Percentiles rank a stretch among this genome's conserved stretches.
Evolutionary conservation across 1,284 basidiomycete genomes (phyloP).

Genomic region (Leccinum solheimii): DNA sequence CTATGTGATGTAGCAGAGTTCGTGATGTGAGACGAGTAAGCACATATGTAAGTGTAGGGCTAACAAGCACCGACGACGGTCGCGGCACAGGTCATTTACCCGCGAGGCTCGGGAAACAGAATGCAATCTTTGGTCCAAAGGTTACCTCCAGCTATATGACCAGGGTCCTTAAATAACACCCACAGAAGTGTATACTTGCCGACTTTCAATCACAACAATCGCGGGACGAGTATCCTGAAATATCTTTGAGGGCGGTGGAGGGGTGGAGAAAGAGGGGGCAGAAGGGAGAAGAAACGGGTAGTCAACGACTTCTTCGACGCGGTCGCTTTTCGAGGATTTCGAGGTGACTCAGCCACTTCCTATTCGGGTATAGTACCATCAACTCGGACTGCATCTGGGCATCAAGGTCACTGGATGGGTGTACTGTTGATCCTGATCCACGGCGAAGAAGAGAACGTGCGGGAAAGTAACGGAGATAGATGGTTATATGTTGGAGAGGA

Average conservation of each 20-base stretch:
- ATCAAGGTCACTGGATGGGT: constrained; percentile 8
- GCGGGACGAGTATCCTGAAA: neutral
- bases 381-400: constrained; percentile 5
- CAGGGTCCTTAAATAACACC: neutral
- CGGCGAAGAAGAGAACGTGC: constrained; percentile 26
- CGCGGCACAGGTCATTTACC: neutral
- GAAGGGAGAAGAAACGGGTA: neutral
- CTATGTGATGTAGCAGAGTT: neutral
- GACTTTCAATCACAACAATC: neutral
- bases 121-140: neutral
- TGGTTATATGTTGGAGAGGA: neutral
- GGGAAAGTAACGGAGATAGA: constrained; percentile 30
- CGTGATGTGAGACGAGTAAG: neutral
- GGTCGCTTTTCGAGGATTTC: constrained; percentile 34
- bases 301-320: constrained; percentile 27
- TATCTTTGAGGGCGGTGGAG: constrained; percentile 31
- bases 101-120: neutral
- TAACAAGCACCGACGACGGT: neutral
- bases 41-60: neutral
- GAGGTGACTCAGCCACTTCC: constrained; percentile 16
- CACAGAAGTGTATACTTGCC: neutral
- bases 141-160: neutral
- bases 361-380: constrained; percentile 8
- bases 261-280: constrained; percentile 10
- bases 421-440: constrained; percentile 34